phyloP scores from a whole-genome alignment of 2,329 filamentous ascomycete species.

The Trichoderma cornu-damae region DNA sequence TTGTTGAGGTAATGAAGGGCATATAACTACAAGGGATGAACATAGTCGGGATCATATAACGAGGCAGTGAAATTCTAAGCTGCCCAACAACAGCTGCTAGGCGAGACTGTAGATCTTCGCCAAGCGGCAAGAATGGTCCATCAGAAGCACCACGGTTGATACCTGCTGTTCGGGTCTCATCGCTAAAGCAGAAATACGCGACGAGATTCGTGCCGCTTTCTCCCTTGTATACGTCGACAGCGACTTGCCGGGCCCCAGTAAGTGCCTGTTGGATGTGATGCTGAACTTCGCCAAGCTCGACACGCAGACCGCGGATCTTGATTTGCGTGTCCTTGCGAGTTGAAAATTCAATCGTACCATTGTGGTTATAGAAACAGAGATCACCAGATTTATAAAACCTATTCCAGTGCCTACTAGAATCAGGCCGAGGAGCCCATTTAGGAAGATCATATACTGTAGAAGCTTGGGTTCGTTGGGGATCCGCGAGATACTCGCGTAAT shows the following conservation, averaged over 20 bases:
- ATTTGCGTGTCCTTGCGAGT: constrained; percentile 15
- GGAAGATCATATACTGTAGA: constrained; percentile 18
- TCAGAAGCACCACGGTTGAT: background rate
- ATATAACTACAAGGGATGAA: constrained; percentile 10
- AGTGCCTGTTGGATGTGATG: constrained; percentile 12
- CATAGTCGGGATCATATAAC: constrained; percentile 13
- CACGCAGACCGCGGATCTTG: constrained; percentile 15
- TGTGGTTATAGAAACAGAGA: constrained; percentile 36
- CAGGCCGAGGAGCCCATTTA: constrained; percentile 29
- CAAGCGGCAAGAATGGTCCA: background rate
- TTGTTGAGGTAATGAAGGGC: constrained; percentile 14
- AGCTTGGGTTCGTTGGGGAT: constrained; percentile 9
- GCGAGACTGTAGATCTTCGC: background rate
- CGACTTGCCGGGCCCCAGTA: background rate
- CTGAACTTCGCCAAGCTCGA: constrained; percentile 15
- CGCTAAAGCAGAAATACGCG: constrained; percentile 8
- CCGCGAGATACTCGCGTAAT: constrained; percentile 8
- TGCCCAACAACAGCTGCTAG: background rate
- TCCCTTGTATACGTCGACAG: constrained; percentile 9
- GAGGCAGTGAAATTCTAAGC: constrained; percentile 5
- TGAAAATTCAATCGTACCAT: constrained; percentile 15
- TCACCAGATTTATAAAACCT: constrained; percentile 44
- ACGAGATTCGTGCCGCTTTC: constrained; percentile 5
- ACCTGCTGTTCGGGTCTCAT: constrained; percentile 4
- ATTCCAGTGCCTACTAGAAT: constrained; percentile 6